Evolutionary conservation across 1,284 basidiomycete species (phyloP).

Genomic region (Inonotus obliquus): DNA sequence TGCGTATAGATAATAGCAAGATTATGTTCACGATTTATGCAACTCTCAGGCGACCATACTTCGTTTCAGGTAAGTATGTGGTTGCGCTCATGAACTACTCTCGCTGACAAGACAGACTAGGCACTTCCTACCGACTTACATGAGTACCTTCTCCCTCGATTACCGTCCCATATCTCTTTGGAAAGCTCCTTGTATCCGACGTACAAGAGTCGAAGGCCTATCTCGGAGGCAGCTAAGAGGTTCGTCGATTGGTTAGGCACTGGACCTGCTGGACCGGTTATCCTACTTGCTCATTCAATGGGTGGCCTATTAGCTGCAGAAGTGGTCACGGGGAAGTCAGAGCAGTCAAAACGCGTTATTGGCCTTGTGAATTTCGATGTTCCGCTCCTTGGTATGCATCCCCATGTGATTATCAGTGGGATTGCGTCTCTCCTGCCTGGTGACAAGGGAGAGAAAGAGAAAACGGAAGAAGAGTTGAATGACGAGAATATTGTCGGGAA

Average conservation of each 20-base stretch:
- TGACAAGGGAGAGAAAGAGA: conserved; percentile 26
- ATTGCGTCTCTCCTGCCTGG: conserved; percentile 48
- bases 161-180: conserved; percentile 19
- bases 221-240: conserved; percentile 21
- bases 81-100: not conserved
- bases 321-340: conserved; percentile 39
- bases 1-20: not conserved
- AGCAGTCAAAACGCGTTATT: conserved; percentile 36
- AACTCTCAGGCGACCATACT: conserved; percentile 26
- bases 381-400: conserved; percentile 56
- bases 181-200: conserved; percentile 28
- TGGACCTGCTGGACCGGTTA: conserved; percentile 48
- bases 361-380: conserved; percentile 54
- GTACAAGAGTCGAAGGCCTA: conserved; percentile 26
- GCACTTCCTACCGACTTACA: conserved; percentile 29
- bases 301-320: conserved; percentile 53
- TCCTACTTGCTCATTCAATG: conserved; percentile 55
- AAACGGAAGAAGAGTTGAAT: conserved; percentile 40
- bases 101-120: not conserved
- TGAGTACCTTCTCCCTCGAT: conserved; percentile 15
- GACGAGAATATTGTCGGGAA: conserved; percentile 24
- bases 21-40: not conserved
- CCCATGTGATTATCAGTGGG: conserved; percentile 52
- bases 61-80: conserved; percentile 24
- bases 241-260: conserved; percentile 36